These are phyloP conservation scores for Cardiospermum halicacabum DNA, from an alignment of 345 rosid species.

Conservation along the genomic window DNA sequence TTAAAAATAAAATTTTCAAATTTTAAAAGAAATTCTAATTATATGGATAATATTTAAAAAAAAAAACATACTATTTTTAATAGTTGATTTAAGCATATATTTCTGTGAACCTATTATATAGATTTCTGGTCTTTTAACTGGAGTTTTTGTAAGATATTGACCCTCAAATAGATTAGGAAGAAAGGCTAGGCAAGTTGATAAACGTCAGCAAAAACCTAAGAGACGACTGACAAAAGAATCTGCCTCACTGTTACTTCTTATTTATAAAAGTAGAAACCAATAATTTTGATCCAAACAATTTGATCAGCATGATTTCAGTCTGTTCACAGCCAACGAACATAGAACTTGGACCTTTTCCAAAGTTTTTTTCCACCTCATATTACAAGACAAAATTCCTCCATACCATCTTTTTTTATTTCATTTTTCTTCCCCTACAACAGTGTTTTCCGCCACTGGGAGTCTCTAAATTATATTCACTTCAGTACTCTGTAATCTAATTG, in stretches of 20 bases:
- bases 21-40: too few relatives aligned
- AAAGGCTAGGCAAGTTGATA: conserved; percentile 28
- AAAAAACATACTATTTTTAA: too few relatives aligned
- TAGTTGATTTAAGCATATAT: too few relatives aligned
- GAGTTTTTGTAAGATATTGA: too few relatives aligned
- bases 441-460: conserved; percentile 13
- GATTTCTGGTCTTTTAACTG: too few relatives aligned
- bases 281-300: conserved; percentile 33
- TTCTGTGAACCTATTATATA: too few relatives aligned
- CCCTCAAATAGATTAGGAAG: conserved; percentile 39
- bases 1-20: too few relatives aligned
- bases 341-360: conserved; percentile 48
- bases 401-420: conserved; percentile 24
- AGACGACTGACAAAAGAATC: conserved; percentile 60
- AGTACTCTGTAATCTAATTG: conserved; percentile 21
- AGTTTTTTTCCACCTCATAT: conserved; percentile 32
- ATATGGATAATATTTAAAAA: too few relatives aligned
- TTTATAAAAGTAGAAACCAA: conserved; percentile 20
- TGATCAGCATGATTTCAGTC: conserved; percentile 42
- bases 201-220: conserved; percentile 41
- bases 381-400: conserved; percentile 59
- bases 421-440: conserved; percentile 10
- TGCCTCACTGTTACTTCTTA: conserved; percentile 36
- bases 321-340: conserved; percentile 43
- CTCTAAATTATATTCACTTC: conserved; percentile 8